These are phyloP conservation scores for Backusella parvicylindrica DNA, from an alignment of 192 early-diverging fungal species.

Conservation along the genomic window DNA sequence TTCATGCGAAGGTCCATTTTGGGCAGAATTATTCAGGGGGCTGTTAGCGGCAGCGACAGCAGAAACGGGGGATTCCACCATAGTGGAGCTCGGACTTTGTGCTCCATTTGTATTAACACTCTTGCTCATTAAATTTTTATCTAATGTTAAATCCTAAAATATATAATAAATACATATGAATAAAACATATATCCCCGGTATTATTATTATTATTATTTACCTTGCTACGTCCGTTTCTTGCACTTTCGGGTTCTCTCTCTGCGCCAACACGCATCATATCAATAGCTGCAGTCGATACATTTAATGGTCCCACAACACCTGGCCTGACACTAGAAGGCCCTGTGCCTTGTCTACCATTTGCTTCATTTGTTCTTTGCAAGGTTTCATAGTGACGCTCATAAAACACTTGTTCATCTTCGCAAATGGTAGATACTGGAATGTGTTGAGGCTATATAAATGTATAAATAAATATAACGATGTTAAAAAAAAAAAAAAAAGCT, in stretches of 20 bases:
- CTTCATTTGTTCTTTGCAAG: conserved; percentile 58
- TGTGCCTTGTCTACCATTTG: conserved; percentile 35
- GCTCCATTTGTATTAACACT: not conserved
- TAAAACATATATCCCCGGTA: not conserved
- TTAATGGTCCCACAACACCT: conserved; percentile 50
- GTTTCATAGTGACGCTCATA: conserved; percentile 74
- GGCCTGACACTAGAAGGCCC: conserved; percentile 34
- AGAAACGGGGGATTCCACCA: not conserved
- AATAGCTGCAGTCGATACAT: conserved; percentile 28
- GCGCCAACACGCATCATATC: conserved; percentile 27
- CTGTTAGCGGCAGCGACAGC: not conserved
- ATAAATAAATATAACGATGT: not conserved
- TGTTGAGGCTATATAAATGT: conserved; percentile 45
- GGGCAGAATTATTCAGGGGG: not conserved
- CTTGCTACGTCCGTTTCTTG: conserved; percentile 7
- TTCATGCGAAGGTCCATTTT: conserved; percentile 51
- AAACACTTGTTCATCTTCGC: conserved; percentile 90
- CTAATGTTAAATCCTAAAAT: not conserved
- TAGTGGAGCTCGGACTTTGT: not conserved
- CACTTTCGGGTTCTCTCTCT: conserved; percentile 29
- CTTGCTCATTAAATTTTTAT: not conserved
- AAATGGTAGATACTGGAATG: conserved; percentile 60
- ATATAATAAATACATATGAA: not conserved
- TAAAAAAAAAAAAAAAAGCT: not conserved
- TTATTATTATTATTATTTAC: no score